Evolutionary conservation across 495 filamentous ascomycete species (phyloP).

Genomic region (Lophiotrema nucula): DNA sequence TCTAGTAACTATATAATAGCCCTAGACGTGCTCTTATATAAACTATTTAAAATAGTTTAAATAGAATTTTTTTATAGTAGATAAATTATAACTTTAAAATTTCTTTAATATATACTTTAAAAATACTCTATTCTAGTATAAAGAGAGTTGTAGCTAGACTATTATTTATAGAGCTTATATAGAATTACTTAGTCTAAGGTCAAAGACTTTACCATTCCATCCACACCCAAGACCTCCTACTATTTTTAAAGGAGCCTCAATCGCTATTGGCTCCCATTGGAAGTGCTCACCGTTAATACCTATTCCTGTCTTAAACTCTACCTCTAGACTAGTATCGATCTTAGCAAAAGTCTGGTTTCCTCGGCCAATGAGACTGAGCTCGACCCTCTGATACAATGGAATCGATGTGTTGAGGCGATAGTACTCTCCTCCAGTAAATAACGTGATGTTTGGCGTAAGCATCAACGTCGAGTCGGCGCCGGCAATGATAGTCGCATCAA

Average conservation of each 20-base stretch:
- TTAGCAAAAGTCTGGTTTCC: conserved; percentile 46
- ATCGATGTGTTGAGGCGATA: conserved; percentile 49
- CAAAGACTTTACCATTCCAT: conserved; percentile 20
- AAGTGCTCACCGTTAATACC: conserved; percentile 47
- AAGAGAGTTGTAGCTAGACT: no score
- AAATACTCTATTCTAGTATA: no score
- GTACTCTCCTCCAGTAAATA: conserved; percentile 49
- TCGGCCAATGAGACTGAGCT: conserved; percentile 44
- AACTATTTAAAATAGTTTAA: no score
- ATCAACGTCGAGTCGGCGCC: conserved; percentile 15
- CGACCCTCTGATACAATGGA: conserved; percentile 45
- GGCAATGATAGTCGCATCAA: conserved; percentile 16
- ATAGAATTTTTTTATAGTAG: no score
- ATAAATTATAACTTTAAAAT: no score
- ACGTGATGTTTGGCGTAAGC: conserved; percentile 41
- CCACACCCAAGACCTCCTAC: conserved; percentile 41
- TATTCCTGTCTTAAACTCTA: conserved; percentile 47
- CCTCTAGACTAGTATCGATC: conserved; percentile 26
- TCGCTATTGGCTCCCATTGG: conserved; percentile 48
- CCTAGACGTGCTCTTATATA: no score
- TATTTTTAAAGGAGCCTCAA: conserved; percentile 49
- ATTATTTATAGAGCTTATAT: background rate
- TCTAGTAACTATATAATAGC: no score
- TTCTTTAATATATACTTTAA: no score
- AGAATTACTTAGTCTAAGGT: conserved; percentile 1